Conservation (phyloP, 352 stramenopile genomes). For the Globisporangium yorkense region DNA sequence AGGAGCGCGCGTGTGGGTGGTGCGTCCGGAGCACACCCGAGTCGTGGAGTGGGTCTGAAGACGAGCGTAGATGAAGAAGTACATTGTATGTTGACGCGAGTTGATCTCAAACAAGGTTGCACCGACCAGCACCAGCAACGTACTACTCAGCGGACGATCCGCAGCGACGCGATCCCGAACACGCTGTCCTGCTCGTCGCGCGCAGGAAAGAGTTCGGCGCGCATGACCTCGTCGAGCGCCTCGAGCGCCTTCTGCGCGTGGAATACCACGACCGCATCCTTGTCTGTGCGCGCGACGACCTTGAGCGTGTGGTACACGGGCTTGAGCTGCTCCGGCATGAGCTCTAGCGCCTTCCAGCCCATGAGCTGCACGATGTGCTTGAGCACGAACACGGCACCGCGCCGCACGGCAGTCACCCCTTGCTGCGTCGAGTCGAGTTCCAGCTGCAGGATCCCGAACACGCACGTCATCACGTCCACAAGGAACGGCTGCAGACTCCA, state of each 20-base stretch:
- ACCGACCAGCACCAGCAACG: neutral
- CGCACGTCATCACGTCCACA: constrained; percentile 68
- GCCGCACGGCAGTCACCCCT: constrained; percentile 53
- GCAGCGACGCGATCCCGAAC: constrained; percentile 37
- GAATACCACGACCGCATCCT: constrained; percentile 58
- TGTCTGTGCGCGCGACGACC: constrained; percentile 52
- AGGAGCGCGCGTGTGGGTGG: neutral
- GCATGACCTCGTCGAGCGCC: constrained; percentile 62
- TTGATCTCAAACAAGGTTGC: neutral
- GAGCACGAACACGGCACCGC: constrained; percentile 71
- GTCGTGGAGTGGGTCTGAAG: neutral
- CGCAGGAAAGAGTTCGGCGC: constrained; percentile 58
- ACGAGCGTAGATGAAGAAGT: neutral
- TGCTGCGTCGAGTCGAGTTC: constrained; percentile 33
- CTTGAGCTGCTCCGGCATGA: constrained; percentile 65
- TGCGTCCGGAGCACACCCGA: neutral
- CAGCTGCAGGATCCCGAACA: constrained; percentile 73
- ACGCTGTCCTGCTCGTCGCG: constrained; percentile 28
- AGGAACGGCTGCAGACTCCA: constrained; percentile 72
- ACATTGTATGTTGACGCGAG: neutral
- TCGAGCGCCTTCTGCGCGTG: constrained; percentile 51
- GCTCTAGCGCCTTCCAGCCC: constrained; percentile 67
- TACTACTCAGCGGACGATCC: constrained; percentile 31
- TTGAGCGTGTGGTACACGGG: constrained; percentile 77
- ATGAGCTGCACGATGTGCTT: constrained; percentile 73